Conservation (phyloP, 225 moss, liverwort and hornwort genomes). For the Thuidium tamariscinum region DNA sequence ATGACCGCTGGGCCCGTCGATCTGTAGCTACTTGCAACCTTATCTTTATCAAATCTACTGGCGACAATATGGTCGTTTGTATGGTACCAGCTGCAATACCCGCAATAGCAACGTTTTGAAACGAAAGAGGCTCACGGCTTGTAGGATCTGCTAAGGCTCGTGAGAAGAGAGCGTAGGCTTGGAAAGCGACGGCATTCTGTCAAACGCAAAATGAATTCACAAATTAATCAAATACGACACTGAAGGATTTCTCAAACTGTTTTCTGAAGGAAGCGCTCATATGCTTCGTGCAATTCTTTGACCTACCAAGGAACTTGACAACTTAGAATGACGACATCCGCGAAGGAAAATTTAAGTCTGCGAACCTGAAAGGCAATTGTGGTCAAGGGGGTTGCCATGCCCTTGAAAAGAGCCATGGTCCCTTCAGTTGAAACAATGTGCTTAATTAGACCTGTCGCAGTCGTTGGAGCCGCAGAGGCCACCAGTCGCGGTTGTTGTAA, state of each 20-base stretch:
- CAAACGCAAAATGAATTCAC: neutral
- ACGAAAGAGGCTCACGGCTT: slow-evolving; percentile 39
- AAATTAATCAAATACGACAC: neutral
- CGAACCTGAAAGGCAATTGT: slow-evolving; percentile 89
- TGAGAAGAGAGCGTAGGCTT: slow-evolving; percentile 79
- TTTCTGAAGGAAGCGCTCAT: neutral
- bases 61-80: slow-evolving; percentile 80
- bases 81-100: slow-evolving; percentile 80
- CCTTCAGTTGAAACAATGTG: slow-evolving; percentile 83
- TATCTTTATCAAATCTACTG: slow-evolving; percentile 97
- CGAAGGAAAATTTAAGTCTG: neutral
- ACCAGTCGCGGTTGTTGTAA: slow-evolving; percentile 70
- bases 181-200: slow-evolving; percentile 97
- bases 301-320: neutral
- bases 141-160: slow-evolving; percentile 47
- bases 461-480: slow-evolving; percentile 35
- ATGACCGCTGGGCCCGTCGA: slow-evolving; percentile 31
- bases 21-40: slow-evolving; percentile 67
- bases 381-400: slow-evolving; percentile 87
- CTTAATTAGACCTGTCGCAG: slow-evolving; percentile 54
- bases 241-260: neutral
- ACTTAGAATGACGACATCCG: neutral
- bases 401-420: slow-evolving; percentile 81
- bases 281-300: neutral
- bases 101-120: slow-evolving; percentile 68